Conservation (phyloP, 2,329 filamentous ascomycete genomes). For the Arthrobotrys conoides region DNA sequence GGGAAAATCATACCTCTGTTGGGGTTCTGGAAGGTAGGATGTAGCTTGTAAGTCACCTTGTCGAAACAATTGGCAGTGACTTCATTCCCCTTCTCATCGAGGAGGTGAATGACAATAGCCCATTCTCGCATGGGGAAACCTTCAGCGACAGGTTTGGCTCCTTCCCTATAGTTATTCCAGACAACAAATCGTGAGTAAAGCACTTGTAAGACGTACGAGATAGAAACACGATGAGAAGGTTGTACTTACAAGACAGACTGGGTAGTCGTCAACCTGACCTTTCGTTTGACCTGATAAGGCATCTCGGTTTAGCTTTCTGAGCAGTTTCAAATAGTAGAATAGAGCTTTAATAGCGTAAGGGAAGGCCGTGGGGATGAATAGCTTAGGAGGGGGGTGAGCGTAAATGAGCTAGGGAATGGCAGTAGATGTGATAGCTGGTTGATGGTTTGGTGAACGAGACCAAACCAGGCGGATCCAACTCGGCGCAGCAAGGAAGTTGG, state of each 20-base stretch:
- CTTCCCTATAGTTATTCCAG: slow-evolving; percentile 43
- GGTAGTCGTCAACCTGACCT: slow-evolving; percentile 92
- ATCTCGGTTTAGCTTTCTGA: slow-evolving; percentile 27
- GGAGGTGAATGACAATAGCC: slow-evolving; percentile 86
- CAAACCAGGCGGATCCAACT: neutral
- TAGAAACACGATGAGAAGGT: neutral
- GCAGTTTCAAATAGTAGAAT: neutral
- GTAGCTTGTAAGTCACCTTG: slow-evolving; percentile 91
- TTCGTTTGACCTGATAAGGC: slow-evolving; percentile 78
- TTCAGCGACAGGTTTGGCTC: slow-evolving; percentile 78
- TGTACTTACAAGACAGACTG: slow-evolving; percentile 85
- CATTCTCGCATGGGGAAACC: slow-evolving; percentile 94
- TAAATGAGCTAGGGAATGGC: neutral
- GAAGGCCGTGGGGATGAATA: neutral
- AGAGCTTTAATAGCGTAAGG: neutral
- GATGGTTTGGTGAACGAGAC: neutral
- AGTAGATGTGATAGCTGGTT: neutral
- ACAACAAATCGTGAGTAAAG: neutral
- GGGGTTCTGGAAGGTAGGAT: slow-evolving; percentile 91
- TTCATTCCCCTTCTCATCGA: slow-evolving; percentile 89
- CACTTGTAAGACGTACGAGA: neutral
- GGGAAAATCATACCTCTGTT: slow-evolving; percentile 76
- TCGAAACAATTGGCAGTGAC: slow-evolving; percentile 82
- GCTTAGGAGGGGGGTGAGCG: neutral
- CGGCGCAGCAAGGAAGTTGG: neutral